A percentile compares a stretch with the other conserved stretches of the same genome.
Evolutionary conservation across 2,329 filamentous ascomycete genomes (phyloP).

Genomic region (Aspergillus udagawae): DNA sequence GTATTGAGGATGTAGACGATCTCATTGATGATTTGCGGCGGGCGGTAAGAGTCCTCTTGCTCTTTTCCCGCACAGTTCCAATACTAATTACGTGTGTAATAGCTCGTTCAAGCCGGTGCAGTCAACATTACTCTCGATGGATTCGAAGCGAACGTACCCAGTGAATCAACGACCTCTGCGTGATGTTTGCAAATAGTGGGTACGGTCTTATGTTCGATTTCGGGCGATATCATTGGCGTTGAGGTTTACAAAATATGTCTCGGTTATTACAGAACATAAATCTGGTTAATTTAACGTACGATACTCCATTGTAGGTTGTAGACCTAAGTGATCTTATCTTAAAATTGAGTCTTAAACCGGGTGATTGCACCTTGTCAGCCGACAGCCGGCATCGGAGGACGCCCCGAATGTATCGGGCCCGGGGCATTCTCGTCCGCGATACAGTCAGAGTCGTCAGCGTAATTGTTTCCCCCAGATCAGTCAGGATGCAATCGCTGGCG

Average conservation of each 20-base stretch:
- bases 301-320: neutral
- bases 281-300: too few relatives aligned
- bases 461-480: neutral
- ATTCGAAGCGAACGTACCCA: conserved; percentile 58
- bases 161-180: neutral
- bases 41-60: conserved; percentile 66
- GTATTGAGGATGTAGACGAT: conserved; percentile 90
- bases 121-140: conserved; percentile 81
- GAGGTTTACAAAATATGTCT: neutral
- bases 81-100: conserved; percentile 12
- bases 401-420: neutral
- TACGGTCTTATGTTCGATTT: neutral
- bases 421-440: neutral
- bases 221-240: conserved; percentile 2
- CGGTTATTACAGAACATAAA: neutral
- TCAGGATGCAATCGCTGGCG: neutral
- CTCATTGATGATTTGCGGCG: conserved; percentile 87
- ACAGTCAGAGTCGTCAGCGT: neutral
- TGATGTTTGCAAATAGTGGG: neutral
- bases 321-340: neutral
- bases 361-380: neutral
- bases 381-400: conserved; percentile 11
- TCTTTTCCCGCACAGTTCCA: too few relatives aligned
- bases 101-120: conserved; percentile 91
- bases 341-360: too few relatives aligned